Evolutionary conservation across 768 basidiomycete genomes (phyloP).

Genomic region (Lentinula boryana): DNA sequence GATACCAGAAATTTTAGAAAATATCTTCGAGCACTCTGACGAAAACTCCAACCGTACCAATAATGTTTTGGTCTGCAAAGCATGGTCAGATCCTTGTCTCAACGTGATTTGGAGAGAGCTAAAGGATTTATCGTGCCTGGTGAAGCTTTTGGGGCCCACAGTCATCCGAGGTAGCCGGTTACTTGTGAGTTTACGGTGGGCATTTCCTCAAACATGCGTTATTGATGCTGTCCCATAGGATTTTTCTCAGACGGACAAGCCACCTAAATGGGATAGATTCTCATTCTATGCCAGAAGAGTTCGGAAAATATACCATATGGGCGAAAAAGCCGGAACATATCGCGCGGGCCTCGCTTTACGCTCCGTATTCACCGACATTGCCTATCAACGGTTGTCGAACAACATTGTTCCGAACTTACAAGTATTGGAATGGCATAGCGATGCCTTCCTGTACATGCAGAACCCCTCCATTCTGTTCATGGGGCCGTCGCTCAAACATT

Average conservation of each 20-base stretch:
- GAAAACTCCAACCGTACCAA: not conserved
- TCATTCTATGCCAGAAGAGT: not conserved
- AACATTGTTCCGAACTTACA: not conserved
- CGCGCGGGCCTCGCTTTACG: not conserved
- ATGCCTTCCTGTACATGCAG: not conserved
- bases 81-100: not conserved
- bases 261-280: not conserved
- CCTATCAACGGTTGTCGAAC: not conserved
- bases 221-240: not conserved
- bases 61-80: not conserved
- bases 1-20: not conserved
- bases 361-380: not conserved
- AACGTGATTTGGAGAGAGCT: constrained; percentile 1
- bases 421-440: not conserved
- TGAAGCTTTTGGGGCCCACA: not conserved
- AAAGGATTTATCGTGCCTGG: not conserved
- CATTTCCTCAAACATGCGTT: not conserved
- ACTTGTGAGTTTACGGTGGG: not conserved
- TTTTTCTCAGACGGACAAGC: not conserved
- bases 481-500: not conserved
- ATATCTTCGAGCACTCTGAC: not conserved
- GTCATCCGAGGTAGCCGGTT: not conserved
- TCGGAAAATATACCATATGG: not conserved
- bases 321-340: not conserved
- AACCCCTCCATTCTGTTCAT: not conserved